Evolutionary conservation across 306 rosid species (phyloP), one percentile per base, ranked within the genome.

Genomic region (Ochetophila trinervis): DNA sequence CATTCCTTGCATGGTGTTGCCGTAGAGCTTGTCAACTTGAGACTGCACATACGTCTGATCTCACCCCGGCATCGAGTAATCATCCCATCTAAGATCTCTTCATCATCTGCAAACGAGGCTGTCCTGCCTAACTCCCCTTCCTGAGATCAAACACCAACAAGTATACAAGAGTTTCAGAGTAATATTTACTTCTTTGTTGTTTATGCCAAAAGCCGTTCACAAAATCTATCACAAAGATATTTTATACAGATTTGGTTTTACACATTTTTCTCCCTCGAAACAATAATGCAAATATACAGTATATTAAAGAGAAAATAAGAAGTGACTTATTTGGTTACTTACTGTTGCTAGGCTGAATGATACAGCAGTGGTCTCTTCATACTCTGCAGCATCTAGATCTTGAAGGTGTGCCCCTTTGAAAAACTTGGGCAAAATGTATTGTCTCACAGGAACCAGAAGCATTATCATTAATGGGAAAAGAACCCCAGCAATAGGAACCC

Each of bases 381-480:
- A 89, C 72, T 86, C 90, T 19, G 90, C 88, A 20, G 92, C 96
- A 72, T 89, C 96, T 72, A 88, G 74, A 67, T 83, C 91, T 74
- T 88, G 95, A 74, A 88, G 95, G 72, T 83, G 87, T 27, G 77
- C 89, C 0, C 76, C 85, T 82, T 82, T 84, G 77, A 89, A 89
- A 67, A 86, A 78, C 84, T 76, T 89, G 70, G 96, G 92, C 73
- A 89, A 76, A 74, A 89, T 80, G 78, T 86, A 89, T 60, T 84
- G 96, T 73, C 96, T 82, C 53, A 89, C 88, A 51, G 96, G 96
- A 84, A 89, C 88, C 74, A 89, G 80, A 74, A 89, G 86, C 96
- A 89, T 86, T 79, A 89, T 89, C 92, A 89, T 71, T 57, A 89
- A 67, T 23, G 96, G 96, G 78, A 89, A 89, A 34, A 89, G 84